phyloP scores from a whole-genome alignment of 1,284 basidiomycete species.

The Pyrrhoderma lamaoense region DNA sequence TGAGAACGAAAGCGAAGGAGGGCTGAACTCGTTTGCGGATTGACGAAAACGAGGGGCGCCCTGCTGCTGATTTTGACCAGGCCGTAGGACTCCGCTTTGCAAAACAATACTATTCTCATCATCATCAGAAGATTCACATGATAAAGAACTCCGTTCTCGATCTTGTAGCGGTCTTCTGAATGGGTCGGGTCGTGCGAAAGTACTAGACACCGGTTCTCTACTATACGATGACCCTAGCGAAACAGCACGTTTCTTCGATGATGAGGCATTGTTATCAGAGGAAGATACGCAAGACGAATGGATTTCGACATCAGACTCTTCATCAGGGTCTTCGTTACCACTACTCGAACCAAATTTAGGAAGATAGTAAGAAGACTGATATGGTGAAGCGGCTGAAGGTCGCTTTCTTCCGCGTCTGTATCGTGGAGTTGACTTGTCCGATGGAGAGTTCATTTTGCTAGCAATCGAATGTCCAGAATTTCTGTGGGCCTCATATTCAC shows the following conservation, averaged over 20 bases:
- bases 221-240: conserved; percentile 32
- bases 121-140: conserved; percentile 9
- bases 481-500: conserved; percentile 53
- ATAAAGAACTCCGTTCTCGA: conserved; percentile 10
- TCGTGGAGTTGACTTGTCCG: neutral
- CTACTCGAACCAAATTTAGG: conserved; percentile 17
- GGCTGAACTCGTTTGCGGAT: neutral
- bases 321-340: conserved; percentile 34
- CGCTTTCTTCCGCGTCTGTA: conserved; percentile 16
- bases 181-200: conserved; percentile 3
- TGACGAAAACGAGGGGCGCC: conserved; percentile 1
- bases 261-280: conserved; percentile 22
- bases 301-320: conserved; percentile 48
- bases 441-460: no score
- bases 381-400: conserved; percentile 19
- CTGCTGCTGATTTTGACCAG: neutral
- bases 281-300: conserved; percentile 32
- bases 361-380: conserved; percentile 19
- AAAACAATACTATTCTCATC: conserved; percentile 8
- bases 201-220: conserved; percentile 28
- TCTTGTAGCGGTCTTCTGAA: conserved; percentile 7
- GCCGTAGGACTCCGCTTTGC: neutral
- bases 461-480: conserved; percentile 15
- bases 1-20: conserved; percentile 21
- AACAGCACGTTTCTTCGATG: conserved; percentile 34